A percentile compares a stretch with the other conserved stretches of the same genome.
phyloP scores from a whole-genome alignment of 228 moss, liverwort and hornwort species.

The Sphagnum magellanicum region DNA sequence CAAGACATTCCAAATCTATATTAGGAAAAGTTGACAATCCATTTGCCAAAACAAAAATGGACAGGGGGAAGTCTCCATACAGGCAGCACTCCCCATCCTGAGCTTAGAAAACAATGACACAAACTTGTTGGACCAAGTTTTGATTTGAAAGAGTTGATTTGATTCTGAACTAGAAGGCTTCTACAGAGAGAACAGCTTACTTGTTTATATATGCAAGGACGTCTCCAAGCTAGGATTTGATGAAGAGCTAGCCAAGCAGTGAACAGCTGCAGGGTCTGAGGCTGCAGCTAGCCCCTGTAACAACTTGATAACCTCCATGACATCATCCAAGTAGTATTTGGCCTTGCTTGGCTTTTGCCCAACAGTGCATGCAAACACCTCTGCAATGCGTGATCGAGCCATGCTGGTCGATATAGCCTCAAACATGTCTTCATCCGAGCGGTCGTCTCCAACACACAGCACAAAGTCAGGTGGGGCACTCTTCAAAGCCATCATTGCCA shows the following conservation, averaged over 20 bases:
- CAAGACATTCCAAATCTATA: too few species aligned
- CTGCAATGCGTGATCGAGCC: slow-evolving; percentile 59
- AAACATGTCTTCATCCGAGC: slow-evolving; percentile 99
- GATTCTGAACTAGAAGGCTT: too few species aligned
- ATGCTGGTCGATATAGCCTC: slow-evolving; percentile 64
- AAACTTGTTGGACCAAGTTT: too few species aligned
- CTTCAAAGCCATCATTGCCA: slow-evolving; percentile 50
- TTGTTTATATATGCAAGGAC: slow-evolving; percentile 52
- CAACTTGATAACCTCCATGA: slow-evolving; percentile 87
- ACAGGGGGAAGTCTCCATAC: too few species aligned
- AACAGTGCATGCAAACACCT: slow-evolving; percentile 91
- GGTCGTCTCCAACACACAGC: slow-evolving; percentile 90
- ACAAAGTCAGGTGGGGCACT: slow-evolving; percentile 68
- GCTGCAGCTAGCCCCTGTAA: slow-evolving; percentile 80
- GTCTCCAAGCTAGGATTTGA: slow-evolving; percentile 48
- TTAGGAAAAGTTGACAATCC: too few species aligned
- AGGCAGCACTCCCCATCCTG: too few species aligned
- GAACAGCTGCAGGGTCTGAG: slow-evolving; percentile 48
- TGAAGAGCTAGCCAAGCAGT: slow-evolving; percentile 37
- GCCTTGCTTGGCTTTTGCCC: slow-evolving; percentile 97
- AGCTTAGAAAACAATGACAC: too few species aligned
- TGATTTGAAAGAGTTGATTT: too few species aligned
- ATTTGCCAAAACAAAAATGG: too few species aligned
- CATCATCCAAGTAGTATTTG: slow-evolving; percentile 94
- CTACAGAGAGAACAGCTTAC: too few species aligned